phyloP scores from a whole-genome alignment of 1,139 yeast genomes.

The Blastobotrys indianensis region DNA sequence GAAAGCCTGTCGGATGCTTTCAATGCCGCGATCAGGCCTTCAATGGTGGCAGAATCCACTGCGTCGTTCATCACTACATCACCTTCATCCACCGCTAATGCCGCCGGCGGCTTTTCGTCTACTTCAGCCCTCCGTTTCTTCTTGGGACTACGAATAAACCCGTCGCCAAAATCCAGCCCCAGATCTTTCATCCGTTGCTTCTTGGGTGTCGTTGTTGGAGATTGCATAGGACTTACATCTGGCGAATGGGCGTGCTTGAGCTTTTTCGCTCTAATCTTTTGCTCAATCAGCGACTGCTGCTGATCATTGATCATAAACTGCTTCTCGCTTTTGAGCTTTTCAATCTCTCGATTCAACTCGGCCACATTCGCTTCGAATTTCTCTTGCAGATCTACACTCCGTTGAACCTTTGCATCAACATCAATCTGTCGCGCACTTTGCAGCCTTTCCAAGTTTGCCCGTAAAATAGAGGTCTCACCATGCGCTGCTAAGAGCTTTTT shows the following conservation, averaged over 20 bases:
- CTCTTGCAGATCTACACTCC: slow-evolving; percentile 38
- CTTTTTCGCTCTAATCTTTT: slow-evolving; percentile 4
- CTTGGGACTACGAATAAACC: slow-evolving; percentile 4
- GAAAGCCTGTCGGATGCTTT: no score
- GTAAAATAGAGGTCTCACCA: slow-evolving; percentile 72
- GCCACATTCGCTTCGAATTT: slow-evolving; percentile 34
- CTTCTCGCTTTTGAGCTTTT: slow-evolving; percentile 62
- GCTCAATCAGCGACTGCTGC: slow-evolving; percentile 15
- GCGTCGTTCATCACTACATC: no score
- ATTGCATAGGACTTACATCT: no score
- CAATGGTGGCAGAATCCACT: no score
- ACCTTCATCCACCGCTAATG: no score
- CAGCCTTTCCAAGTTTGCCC: slow-evolving; percentile 54
- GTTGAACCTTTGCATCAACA: slow-evolving; percentile 41
- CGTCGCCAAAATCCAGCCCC: slow-evolving; percentile 4
- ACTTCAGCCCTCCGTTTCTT: neutral
- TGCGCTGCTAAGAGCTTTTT: slow-evolving; percentile 16
- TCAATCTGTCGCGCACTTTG: slow-evolving; percentile 32
- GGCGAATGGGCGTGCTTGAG: neutral
- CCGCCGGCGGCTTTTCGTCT: no score
- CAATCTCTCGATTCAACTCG: slow-evolving; percentile 42
- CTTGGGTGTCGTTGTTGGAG: no score
- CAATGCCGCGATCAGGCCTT: no score
- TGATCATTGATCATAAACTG: slow-evolving; percentile 50
- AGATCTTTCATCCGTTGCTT: neutral